Conservation (phyloP, 2,329 filamentous ascomycete species). For the Juglanconis sp. region DNA sequence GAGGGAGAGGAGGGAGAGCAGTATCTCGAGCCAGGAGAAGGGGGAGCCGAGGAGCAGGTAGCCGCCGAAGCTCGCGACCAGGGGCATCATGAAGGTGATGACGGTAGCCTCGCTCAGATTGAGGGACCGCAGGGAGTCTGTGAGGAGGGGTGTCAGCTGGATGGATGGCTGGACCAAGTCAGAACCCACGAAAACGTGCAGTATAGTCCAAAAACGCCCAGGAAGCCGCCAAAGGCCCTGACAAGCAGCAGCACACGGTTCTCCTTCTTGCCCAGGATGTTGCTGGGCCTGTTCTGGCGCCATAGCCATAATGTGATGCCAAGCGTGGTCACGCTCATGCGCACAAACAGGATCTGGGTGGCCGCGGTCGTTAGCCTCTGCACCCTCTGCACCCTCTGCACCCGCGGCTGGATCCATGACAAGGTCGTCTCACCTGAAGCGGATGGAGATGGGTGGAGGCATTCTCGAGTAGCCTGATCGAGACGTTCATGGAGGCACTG, state of each 20-base stretch:
- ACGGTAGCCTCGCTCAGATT: conserved; percentile 8
- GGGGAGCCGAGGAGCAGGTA: background rate
- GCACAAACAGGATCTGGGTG: background rate
- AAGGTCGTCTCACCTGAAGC: background rate
- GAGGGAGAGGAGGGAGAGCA: conserved; percentile 4
- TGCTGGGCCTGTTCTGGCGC: background rate
- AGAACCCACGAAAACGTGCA: background rate
- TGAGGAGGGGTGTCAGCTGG: background rate
- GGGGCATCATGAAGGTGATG: conserved; percentile 10
- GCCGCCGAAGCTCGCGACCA: background rate
- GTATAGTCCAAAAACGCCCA: conserved; percentile 5
- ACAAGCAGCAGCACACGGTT: background rate
- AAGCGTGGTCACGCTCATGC: conserved; percentile 7
- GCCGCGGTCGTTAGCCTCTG: background rate
- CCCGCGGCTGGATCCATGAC: background rate
- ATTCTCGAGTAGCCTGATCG: conserved; percentile 1
- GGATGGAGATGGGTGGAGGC: background rate
- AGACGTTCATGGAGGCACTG: conserved; percentile 8
- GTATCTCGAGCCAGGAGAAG: background rate
- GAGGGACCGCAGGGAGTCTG: conserved; percentile 3
- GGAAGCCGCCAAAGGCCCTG: conserved; percentile 1
- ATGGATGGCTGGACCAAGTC: too few relatives aligned
- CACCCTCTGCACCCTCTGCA: background rate
- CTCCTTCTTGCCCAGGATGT: background rate
- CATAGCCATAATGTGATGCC: conserved; percentile 2